Conservation (phyloP, 371 early-diverging fungal genomes). For the Mucor indicus region DNA sequence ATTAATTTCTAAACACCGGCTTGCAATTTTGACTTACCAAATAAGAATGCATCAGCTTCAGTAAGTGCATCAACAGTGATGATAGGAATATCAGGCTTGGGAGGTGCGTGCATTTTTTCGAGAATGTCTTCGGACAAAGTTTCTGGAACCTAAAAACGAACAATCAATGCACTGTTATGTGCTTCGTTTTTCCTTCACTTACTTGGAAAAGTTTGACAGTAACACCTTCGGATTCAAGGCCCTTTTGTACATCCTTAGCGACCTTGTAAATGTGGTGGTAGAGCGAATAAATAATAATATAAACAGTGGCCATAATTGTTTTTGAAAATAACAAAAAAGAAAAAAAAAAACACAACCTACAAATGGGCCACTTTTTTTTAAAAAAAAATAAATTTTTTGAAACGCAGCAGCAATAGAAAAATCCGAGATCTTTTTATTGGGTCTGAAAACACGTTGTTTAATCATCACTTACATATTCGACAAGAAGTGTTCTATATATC, state of each 20-base stretch:
- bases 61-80: slow-evolving; percentile 58
- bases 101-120: slow-evolving; percentile 66
- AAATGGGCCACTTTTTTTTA: no score
- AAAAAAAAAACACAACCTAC: slow-evolving; percentile 5
- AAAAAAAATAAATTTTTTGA: no score
- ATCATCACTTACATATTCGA: no score
- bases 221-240: slow-evolving; percentile 53
- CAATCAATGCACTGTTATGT: no score
- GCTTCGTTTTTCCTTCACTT: slow-evolving; percentile 9
- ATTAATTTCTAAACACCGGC: not conserved
- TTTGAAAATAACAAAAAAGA: not conserved
- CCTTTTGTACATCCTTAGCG: slow-evolving; percentile 58
- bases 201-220: slow-evolving; percentile 63
- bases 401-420: no score
- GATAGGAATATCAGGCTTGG: slow-evolving; percentile 59
- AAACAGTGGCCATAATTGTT: slow-evolving; percentile 33
- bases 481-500: no score
- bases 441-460: no score
- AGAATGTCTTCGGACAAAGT: slow-evolving; percentile 65
- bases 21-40: slow-evolving; percentile 46
- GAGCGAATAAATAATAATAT: slow-evolving; percentile 47
- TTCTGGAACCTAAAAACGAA: slow-evolving; percentile 43
- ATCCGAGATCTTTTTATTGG: no score
- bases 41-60: slow-evolving; percentile 76
- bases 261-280: slow-evolving; percentile 58